A percentile compares a stretch with the other conserved stretches of the same genome.
These are phyloP conservation scores for Ustilago vetiveriae DNA, from an alignment of 1,284 basidiomycete genomes.

Conservation along the genomic window DNA sequence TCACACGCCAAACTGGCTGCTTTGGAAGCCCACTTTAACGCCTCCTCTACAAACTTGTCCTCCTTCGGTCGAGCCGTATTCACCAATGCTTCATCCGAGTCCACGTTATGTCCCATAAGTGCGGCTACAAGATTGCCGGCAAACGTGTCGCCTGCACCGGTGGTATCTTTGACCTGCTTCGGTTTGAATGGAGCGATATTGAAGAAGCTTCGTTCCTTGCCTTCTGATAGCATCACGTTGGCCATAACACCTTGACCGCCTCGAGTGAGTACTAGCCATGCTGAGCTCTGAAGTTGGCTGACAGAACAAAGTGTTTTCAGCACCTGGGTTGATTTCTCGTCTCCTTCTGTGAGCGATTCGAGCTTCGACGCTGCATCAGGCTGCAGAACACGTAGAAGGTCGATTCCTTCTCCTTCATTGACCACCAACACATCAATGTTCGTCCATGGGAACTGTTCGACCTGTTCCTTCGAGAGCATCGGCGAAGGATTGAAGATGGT, in stretches of 20 bases:
- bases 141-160: constrained; percentile 66
- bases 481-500: constrained; percentile 72
- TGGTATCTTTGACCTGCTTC: constrained; percentile 58
- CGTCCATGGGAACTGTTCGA: constrained; percentile 70
- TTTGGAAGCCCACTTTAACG: constrained; percentile 44
- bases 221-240: constrained; percentile 27
- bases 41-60: constrained; percentile 18
- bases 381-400: constrained; percentile 58
- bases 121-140: constrained; percentile 61
- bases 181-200: constrained; percentile 48
- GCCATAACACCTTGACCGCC: constrained; percentile 59
- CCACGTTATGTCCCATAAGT: constrained; percentile 48
- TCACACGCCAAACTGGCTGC: constrained; percentile 64
- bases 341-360: constrained; percentile 20
- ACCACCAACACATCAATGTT: constrained; percentile 71
- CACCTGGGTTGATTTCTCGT: constrained; percentile 21
- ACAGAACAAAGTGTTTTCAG: constrained; percentile 44
- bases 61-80: constrained; percentile 12
- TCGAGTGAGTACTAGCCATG: constrained; percentile 63
- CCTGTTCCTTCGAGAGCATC: constrained; percentile 69
- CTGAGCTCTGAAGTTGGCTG: constrained; percentile 22
- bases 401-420: constrained; percentile 71
- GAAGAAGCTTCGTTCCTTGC: constrained; percentile 31
- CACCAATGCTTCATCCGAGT: constrained; percentile 9
- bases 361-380: constrained; percentile 6